Conservation (phyloP, 2,329 filamentous ascomycete species). For the Penicillium sp. region DNA sequence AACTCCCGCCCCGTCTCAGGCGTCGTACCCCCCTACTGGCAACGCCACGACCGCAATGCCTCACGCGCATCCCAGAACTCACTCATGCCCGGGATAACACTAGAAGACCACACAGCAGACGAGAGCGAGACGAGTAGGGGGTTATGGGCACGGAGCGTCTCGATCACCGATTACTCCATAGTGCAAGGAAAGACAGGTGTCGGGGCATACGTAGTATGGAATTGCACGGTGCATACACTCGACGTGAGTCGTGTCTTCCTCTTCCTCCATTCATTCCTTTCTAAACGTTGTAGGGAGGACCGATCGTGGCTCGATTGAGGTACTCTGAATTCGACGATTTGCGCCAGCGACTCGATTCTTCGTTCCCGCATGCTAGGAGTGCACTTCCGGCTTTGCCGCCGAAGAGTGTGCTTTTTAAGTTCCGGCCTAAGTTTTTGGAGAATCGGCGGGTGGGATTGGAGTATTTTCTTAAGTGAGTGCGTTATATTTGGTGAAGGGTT, state of each 20-base stretch:
- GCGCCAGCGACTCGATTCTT: conserved; percentile 64
- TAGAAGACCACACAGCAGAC: conserved; percentile 62
- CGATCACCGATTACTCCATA: conserved; percentile 59
- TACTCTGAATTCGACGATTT: conserved; percentile 94
- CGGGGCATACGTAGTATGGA: conserved; percentile 96
- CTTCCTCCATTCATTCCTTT: not conserved
- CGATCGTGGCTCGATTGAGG: conserved; percentile 59
- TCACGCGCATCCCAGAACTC: conserved; percentile 42
- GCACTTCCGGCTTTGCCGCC: conserved; percentile 88
- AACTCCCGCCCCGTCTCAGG: conserved; percentile 27
- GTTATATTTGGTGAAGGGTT: conserved; percentile 11
- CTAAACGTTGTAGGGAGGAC: conserved; percentile 45
- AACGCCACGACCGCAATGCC: conserved; percentile 37
- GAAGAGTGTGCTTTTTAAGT: conserved; percentile 81
- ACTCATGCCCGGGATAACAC: conserved; percentile 48
- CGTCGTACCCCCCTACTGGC: conserved; percentile 46
- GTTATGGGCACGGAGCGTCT: conserved; percentile 60
- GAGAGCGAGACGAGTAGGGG: conserved; percentile 53
- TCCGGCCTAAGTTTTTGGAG: conserved; percentile 79
- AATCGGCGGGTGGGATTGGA: conserved; percentile 74
- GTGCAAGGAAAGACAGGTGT: conserved; percentile 56
- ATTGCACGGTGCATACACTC: conserved; percentile 79
- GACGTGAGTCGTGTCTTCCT: conserved; percentile 52
- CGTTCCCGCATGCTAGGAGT: conserved; percentile 77
- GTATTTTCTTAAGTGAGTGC: conserved; percentile 84